These are phyloP conservation scores for Cytospora schulzeri DNA, from an alignment of 2,329 filamentous ascomycete genomes.

Conservation along the genomic window DNA sequence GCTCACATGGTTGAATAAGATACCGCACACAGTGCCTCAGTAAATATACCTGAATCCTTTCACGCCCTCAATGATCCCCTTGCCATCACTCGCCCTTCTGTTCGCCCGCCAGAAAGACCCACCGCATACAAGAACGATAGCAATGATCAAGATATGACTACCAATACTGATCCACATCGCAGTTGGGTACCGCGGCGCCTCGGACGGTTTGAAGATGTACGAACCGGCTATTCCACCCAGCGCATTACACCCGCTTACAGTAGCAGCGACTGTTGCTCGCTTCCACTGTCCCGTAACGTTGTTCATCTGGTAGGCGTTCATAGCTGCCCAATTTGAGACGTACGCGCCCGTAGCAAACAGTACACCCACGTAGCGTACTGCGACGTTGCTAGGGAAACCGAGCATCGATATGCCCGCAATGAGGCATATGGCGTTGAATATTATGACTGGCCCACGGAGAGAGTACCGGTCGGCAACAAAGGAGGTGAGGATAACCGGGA, in stretches of 20 bases:
- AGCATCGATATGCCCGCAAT: constrained; percentile 68
- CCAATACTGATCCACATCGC: constrained; percentile 28
- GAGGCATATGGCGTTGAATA: constrained; percentile 64
- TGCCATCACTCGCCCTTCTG: constrained; percentile 9
- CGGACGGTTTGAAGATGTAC: constrained; percentile 23
- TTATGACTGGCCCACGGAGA: constrained; percentile 63
- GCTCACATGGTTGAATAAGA: too few species aligned
- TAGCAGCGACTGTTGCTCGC: constrained; percentile 25
- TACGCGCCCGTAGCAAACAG: constrained; percentile 70
- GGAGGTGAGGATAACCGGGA: constrained; percentile 65
- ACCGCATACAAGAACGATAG: constrained; percentile 14
- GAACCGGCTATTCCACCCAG: constrained; percentile 27
- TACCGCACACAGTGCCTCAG: not conserved
- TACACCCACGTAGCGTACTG: constrained; percentile 65
- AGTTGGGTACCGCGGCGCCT: constrained; percentile 26
- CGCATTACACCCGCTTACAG: constrained; percentile 28
- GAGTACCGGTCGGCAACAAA: constrained; percentile 62
- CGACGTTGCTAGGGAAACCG: constrained; percentile 60
- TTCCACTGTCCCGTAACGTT: constrained; percentile 47
- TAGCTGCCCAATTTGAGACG: constrained; percentile 68
- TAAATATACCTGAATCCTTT: constrained; percentile 26
- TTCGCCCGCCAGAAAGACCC: constrained; percentile 26
- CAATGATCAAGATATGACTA: constrained; percentile 25
- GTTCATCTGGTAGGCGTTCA: constrained; percentile 65
- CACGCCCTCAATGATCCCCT: constrained; percentile 26